Base-by-base conservation (phyloP, 106 monocot species). In the Platanthera zijinensis region DNA sequence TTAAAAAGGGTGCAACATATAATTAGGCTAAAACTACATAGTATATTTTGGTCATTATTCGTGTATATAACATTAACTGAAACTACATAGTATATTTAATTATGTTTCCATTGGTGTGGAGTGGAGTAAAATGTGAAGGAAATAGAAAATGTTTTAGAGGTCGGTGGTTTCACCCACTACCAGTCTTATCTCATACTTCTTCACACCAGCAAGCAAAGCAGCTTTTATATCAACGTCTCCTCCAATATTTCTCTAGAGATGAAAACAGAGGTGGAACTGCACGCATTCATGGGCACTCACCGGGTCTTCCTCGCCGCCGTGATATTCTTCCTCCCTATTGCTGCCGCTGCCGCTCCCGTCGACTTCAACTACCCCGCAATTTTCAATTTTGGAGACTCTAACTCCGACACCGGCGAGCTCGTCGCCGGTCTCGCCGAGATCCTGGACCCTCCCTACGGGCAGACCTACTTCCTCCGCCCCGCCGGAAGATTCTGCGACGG, bases 371-470 rank as follows among this genome's bases (percentile, higher is more conserved):
- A 85, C 69, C 92, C 95, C 17, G 88, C 95, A 0, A 78, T 89
- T 46, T 96, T 96, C 83, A 96, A 93, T 79, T 96, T 96, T 74
- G 96, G 96, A 3, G 96, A 96, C 85, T 96, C 96, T 7, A 96
- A 93, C 57, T 96, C 96, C 51, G 96, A 96, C 79, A 96, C 96
- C 0, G 96, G 96, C 3, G 84, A 22, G 3, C 86, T 83, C 68
- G 67, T 89, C 10, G 85, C 92, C 0, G 90, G 87, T 7, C 48
- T 90, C 9, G 91, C 78, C 4, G 78, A 84, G 64, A 71, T 51
- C 50, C 80, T 95, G 10, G 48, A 71, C 14, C 88, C 84, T 7
- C 95, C 95, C 5, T 80, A 93, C 22, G 96, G 96, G 53, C 57
- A 85, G 74, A 87, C 84, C 39, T 85, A 82, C 89, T 93, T 96